Evolutionary conservation across 208 protist genomes (phyloP).

Genomic region (Acanthamoeba triangularis): DNA sequence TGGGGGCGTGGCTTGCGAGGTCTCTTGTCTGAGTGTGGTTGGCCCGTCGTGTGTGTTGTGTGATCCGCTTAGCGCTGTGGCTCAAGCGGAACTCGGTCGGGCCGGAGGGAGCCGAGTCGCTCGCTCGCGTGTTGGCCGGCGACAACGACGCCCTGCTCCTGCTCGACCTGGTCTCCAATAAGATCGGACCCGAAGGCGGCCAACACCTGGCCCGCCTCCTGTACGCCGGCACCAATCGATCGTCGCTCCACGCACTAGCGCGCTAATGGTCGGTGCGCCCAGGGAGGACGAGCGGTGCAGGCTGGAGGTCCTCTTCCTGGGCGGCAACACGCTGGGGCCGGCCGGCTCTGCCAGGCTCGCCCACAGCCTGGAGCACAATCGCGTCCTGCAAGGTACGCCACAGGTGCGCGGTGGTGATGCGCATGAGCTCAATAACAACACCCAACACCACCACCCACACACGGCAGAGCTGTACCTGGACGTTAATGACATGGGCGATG

Average conservation of each 20-base stretch:
- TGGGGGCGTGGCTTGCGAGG: no score
- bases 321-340: not conserved
- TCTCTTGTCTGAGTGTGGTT: not conserved
- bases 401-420: no score
- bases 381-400: not conserved
- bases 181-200: not conserved
- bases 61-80: not conserved
- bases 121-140: not conserved
- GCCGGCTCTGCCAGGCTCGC: not conserved
- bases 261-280: not conserved
- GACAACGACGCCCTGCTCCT: not conserved
- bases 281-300: not conserved
- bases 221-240: no score
- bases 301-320: slow-evolving; percentile 13
- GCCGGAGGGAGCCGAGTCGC: not conserved
- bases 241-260: no score
- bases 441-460: no score
- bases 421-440: no score
- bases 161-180: slow-evolving; percentile 35
- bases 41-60: not conserved
- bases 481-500: slow-evolving; percentile 36
- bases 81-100: slow-evolving; percentile 51
- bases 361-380: not conserved
- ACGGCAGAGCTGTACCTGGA: slow-evolving; percentile 37
- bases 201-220: not conserved